phyloP scores from a whole-genome alignment of 2,329 filamentous ascomycete genomes.

The Hymenoscyphus scutula region DNA sequence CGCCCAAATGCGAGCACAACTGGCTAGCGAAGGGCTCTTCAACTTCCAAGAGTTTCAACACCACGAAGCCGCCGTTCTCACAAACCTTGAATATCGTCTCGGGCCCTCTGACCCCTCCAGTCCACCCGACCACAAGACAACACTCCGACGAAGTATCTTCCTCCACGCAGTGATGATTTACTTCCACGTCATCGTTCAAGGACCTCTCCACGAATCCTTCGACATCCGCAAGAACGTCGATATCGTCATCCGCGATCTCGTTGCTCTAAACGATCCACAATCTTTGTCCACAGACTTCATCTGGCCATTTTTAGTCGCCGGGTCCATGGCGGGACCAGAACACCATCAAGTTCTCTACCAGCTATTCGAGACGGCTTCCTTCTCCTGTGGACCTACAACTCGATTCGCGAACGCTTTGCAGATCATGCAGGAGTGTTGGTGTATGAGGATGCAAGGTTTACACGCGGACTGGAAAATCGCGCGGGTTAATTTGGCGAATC shows the following conservation, averaged over 20 bases:
- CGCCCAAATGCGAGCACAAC: conserved; percentile 10
- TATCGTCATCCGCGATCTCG: conserved; percentile 10
- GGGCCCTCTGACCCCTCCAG: background rate
- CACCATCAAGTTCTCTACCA: conserved; percentile 7
- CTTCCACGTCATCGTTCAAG: conserved; percentile 10
- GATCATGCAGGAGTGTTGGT: conserved; percentile 4
- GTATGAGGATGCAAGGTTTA: background rate
- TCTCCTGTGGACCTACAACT: background rate
- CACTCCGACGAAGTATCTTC: conserved; percentile 8
- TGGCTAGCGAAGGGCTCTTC: conserved; percentile 8
- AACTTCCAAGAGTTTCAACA: conserved; percentile 10
- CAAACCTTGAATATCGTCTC: conserved; percentile 9
- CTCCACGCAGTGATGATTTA: conserved; percentile 15
- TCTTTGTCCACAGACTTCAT: conserved; percentile 6
- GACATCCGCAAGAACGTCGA: conserved; percentile 14
- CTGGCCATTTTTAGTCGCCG: conserved; percentile 11
- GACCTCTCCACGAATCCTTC: conserved; percentile 1
- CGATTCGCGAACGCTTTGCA: background rate
- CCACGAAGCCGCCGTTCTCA: conserved; percentile 10
- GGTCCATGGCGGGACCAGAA: conserved; percentile 11
- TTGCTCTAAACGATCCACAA: conserved; percentile 11
- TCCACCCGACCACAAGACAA: background rate
- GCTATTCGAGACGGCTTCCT: background rate
- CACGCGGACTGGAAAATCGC: background rate
- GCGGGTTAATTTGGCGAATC: background rate